phyloP scores from a whole-genome alignment of 192 early-diverging fungal genomes.

The Coemansia sp. region DNA sequence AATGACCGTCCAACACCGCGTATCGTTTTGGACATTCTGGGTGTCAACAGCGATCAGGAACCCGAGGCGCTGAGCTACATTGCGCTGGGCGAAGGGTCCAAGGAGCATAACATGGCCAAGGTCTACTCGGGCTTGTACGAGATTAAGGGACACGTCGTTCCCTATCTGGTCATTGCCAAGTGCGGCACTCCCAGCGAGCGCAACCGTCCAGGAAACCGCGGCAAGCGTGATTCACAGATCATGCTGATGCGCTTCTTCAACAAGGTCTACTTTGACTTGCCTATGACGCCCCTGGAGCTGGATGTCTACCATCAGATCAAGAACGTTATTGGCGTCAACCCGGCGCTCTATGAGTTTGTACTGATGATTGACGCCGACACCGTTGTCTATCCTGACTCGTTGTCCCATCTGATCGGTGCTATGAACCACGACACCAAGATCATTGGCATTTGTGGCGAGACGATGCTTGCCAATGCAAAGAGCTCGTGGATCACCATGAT shows the following conservation, averaged over 20 bases:
- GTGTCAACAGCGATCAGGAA: constrained; percentile 79
- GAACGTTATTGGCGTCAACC: constrained; percentile 97
- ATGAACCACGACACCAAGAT: constrained; percentile 91
- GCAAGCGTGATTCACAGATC: constrained; percentile 99
- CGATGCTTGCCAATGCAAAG: constrained; percentile 88
- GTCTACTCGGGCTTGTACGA: constrained; percentile 97
- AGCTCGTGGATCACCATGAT: constrained; percentile 96
- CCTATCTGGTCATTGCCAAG: constrained; percentile 95
- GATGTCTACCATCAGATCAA: constrained; percentile 99
- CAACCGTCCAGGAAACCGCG: constrained; percentile 90
- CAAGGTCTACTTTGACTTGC: constrained; percentile 90
- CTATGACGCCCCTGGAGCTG: constrained; percentile 95
- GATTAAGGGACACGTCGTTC: constrained; percentile 87
- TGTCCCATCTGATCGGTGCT: constrained; percentile 88
- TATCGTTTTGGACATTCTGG: constrained; percentile 95
- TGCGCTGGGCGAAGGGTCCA: constrained; percentile 86
- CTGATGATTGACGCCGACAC: constrained; percentile 99
- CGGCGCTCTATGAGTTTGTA: constrained; percentile 92
- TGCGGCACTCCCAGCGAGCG: constrained; percentile 86
- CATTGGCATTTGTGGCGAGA: constrained; percentile 96
- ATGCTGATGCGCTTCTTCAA: constrained; percentile 97
- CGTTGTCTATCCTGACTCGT: constrained; percentile 82
- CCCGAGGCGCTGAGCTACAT: constrained; percentile 86
- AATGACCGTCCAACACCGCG: constrained; percentile 96
- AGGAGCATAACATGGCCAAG: constrained; percentile 96